Percentiles rank a stretch among this genome's conserved stretches.
Conservation (phyloP, 371 early-diverging fungal species). For the Mortierella polycephala region DNA sequence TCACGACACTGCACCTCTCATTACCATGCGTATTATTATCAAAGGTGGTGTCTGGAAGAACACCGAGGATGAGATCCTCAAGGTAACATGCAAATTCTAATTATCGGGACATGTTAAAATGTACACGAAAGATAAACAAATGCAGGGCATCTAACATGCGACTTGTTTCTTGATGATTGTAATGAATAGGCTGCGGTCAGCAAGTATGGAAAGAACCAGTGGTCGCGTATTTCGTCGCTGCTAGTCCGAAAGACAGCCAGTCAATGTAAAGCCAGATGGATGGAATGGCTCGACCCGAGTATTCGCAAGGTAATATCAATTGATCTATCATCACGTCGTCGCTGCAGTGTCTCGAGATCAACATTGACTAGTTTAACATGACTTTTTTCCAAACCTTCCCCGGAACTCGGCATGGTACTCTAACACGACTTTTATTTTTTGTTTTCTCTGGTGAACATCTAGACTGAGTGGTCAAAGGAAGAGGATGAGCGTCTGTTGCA, state of each 20-base stretch:
- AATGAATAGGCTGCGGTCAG: constrained; percentile 83
- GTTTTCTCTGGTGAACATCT: constrained; percentile 8
- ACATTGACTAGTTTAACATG: neutral
- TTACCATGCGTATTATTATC: constrained; percentile 51
- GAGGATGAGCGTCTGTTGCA: constrained; percentile 98
- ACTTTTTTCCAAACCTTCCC: neutral
- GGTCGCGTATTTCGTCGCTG: constrained; percentile 97
- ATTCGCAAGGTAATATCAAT: constrained; percentile 86
- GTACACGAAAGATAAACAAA: no score
- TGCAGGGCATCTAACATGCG: neutral
- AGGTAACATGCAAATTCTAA: constrained; percentile 51
- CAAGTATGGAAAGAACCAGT: constrained; percentile 99
- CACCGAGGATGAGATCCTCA: constrained; percentile 97
- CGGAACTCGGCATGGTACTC: no score
- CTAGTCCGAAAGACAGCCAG: constrained; percentile 95
- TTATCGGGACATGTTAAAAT: no score
- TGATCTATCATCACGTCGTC: neutral
- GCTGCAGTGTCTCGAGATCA: neutral
- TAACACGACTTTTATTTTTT: neutral
- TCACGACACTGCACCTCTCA: neutral
- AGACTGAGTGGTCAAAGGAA: constrained; percentile 98
- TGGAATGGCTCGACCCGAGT: constrained; percentile 98
- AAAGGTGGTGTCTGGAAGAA: constrained; percentile 90
- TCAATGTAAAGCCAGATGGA: constrained; percentile 99
- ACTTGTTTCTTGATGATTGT: neutral